Percentiles rank a stretch among this genome's conserved stretches.
Conservation (phyloP, 140 eudicot genomes). For the Cichorium intybus region DNA sequence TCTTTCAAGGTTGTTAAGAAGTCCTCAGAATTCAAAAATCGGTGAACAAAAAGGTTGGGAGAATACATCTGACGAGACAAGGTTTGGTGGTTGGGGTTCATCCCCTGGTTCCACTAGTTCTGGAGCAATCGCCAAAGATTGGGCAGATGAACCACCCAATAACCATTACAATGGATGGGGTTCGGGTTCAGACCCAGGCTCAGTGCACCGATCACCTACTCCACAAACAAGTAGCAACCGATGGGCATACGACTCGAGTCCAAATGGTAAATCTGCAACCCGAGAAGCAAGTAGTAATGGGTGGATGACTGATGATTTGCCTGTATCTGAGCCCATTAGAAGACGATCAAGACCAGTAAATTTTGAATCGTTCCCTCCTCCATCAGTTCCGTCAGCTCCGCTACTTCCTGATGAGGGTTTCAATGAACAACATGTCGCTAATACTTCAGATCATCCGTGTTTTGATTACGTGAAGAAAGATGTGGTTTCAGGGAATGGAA, state of each 20-base stretch:
- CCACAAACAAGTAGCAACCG: slow-evolving; percentile 19
- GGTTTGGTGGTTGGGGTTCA: slow-evolving; percentile 28
- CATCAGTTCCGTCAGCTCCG: slow-evolving; percentile 48
- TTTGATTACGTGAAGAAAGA: not conserved
- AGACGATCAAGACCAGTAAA: not conserved
- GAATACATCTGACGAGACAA: not conserved
- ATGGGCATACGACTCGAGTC: slow-evolving; percentile 15
- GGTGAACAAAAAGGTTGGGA: slow-evolving; percentile 25
- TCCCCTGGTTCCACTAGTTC: slow-evolving; percentile 14
- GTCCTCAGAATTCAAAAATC: not conserved
- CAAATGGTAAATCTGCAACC: not conserved
- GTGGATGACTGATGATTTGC: slow-evolving; percentile 16
- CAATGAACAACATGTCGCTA: not conserved
- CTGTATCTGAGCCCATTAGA: not conserved
- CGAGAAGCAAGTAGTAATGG: slow-evolving; percentile 21
- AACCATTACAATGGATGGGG: slow-evolving; percentile 34
- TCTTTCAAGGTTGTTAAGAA: slow-evolving; percentile 14
- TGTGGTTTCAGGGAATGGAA: not conserved
- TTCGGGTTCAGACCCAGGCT: not conserved
- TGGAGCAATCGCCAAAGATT: slow-evolving; percentile 19
- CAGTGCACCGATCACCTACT: not conserved
- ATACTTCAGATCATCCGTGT: not conserved
- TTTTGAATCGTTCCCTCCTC: slow-evolving; percentile 4
- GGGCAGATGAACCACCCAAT: slow-evolving; percentile 26
- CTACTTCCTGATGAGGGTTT: slow-evolving; percentile 26